These are phyloP conservation scores for Gryganskiella cystojenkinii DNA, from an alignment of 192 early-diverging fungal species.

Conservation along the genomic window DNA sequence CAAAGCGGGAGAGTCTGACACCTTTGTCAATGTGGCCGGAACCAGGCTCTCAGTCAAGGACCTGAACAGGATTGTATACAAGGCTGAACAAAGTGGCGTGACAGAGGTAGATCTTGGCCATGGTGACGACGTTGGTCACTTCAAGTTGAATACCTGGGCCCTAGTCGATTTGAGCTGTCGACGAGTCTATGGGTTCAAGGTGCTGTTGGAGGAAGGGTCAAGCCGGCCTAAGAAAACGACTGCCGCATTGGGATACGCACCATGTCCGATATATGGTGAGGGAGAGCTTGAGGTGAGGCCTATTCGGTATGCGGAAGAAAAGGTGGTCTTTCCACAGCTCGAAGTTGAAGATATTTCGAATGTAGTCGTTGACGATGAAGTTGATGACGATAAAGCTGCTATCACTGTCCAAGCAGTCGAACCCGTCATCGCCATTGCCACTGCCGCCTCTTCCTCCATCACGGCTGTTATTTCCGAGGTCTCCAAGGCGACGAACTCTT, in stretches of 20 bases:
- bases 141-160: constrained; percentile 56
- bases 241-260: constrained; percentile 50
- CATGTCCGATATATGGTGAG: constrained; percentile 53
- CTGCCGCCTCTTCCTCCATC: constrained; percentile 18
- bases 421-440: constrained; percentile 21
- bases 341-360: constrained; percentile 7
- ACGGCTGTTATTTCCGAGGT: constrained; percentile 26
- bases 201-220: constrained; percentile 23
- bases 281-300: constrained; percentile 25
- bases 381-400: constrained; percentile 37
- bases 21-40: constrained; percentile 28
- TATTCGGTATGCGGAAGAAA: constrained; percentile 53
- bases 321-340: constrained; percentile 31
- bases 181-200: constrained; percentile 59
- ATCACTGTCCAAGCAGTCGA: not conserved
- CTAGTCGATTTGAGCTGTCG: constrained; percentile 56
- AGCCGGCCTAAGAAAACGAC: constrained; percentile 10
- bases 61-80: constrained; percentile 54
- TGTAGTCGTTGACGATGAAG: constrained; percentile 34
- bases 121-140: constrained; percentile 18
- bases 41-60: constrained; percentile 23
- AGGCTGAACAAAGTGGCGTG: constrained; percentile 37
- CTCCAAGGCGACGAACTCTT: constrained; percentile 24
- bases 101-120: constrained; percentile 43
- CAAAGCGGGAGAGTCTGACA: constrained; percentile 7